Conservation (phyloP, 2,329 filamentous ascomycete genomes). For the Coleophoma crateriformis region DNA sequence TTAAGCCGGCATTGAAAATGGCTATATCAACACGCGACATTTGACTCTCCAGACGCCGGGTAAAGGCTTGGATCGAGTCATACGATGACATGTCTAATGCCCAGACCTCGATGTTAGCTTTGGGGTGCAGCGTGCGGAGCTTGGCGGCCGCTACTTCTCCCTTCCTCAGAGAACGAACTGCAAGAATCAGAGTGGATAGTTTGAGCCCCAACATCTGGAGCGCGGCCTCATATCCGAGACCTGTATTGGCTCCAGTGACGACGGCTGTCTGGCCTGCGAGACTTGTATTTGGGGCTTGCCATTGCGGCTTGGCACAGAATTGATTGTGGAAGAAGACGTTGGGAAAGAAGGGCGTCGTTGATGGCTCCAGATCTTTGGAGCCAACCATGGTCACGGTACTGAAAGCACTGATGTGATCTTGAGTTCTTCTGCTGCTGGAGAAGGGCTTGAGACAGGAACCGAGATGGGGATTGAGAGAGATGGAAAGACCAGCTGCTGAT, state of each 20-base stretch:
- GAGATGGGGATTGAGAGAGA: not conserved
- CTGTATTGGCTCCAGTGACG: slow-evolving; percentile 41
- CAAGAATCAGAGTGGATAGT: slow-evolving; percentile 39
- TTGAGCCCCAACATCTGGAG: slow-evolving; percentile 32
- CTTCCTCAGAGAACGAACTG: slow-evolving; percentile 35
- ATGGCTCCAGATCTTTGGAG: slow-evolving; percentile 18
- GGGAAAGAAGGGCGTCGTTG: slow-evolving; percentile 9
- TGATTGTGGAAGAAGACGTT: slow-evolving; percentile 17
- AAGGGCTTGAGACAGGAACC: not conserved
- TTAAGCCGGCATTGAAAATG: slow-evolving; percentile 38
- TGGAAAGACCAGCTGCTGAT: not conserved
- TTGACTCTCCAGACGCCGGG: slow-evolving; percentile 22
- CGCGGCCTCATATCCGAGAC: slow-evolving; percentile 38
- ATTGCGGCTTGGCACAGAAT: slow-evolving; percentile 14
- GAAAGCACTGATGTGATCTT: not conserved
- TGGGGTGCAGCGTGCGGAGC: slow-evolving; percentile 25
- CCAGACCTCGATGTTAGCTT: slow-evolving; percentile 41
- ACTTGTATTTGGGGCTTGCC: slow-evolving; percentile 5
- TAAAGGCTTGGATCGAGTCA: slow-evolving; percentile 37
- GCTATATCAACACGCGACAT: slow-evolving; percentile 35
- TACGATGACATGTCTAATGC: slow-evolving; percentile 42
- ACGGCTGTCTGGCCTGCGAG: slow-evolving; percentile 35
- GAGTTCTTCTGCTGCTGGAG: not conserved
- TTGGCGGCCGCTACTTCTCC: slow-evolving; percentile 34
- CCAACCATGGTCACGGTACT: slow-evolving; percentile 11